A percentile compares a stretch with the other conserved stretches of the same genome.
Conservation (phyloP, 148 eudicot species). For the Vaccinium corymbosum region DNA sequence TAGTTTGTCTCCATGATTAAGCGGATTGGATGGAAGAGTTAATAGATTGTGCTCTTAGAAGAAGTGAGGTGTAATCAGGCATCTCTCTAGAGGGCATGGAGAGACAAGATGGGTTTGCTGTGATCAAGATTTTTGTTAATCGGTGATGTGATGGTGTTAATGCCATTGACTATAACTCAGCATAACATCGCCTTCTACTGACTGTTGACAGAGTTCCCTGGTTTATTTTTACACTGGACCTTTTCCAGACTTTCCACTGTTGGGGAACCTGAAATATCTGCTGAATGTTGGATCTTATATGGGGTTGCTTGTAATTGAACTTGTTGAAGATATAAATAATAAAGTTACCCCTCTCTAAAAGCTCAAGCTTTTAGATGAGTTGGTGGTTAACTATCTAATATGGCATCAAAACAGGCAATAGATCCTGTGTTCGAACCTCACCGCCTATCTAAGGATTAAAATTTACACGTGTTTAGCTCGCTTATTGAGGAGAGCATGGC, state of each 20-base stretch:
- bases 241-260: background rate
- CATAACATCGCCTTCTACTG: background rate
- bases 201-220: background rate
- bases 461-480: background rate
- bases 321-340: no score
- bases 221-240: background rate
- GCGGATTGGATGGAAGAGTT: background rate
- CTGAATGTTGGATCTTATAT: background rate
- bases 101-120: background rate
- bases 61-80: background rate
- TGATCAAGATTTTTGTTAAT: constrained; percentile 4
- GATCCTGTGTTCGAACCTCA: no score
- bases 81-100: background rate
- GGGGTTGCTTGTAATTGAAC: background rate
- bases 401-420: no score
- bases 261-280: background rate
- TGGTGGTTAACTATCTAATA: no score
- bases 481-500: background rate
- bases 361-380: no score
- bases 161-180: background rate
- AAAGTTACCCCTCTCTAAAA: no score
- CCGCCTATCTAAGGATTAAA: background rate
- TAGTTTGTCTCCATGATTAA: background rate
- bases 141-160: background rate
- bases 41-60: background rate